Conservation (phyloP, 2,329 filamentous ascomycete genomes). For the Grosmannia huntii region DNA sequence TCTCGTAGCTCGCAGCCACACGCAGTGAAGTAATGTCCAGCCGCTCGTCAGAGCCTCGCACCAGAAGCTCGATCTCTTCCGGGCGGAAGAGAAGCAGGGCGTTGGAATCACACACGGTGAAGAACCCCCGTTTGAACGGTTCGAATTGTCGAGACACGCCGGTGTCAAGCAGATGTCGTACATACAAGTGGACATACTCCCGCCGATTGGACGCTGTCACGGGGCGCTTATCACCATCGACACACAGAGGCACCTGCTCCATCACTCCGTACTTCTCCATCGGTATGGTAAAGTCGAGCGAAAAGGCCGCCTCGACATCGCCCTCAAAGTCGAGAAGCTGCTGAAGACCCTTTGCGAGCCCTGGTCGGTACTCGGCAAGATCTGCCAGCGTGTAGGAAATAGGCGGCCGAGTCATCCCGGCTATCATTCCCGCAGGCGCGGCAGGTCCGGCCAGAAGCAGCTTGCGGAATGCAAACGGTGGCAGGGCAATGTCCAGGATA, state of each 20-base stretch:
- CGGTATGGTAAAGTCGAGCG: conserved; percentile 68
- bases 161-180: conserved; percentile 66
- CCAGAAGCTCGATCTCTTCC: conserved; percentile 80
- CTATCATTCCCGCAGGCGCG: conserved; percentile 34
- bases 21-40: conserved; percentile 66
- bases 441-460: conserved; percentile 65
- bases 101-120: conserved; percentile 80
- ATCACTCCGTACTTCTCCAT: conserved; percentile 63
- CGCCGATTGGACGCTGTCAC: conserved; percentile 76
- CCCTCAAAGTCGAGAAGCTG: conserved; percentile 73
- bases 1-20: conserved; percentile 69
- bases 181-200: conserved; percentile 79
- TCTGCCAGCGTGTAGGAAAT: conserved; percentile 72
- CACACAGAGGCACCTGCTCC: conserved; percentile 55
- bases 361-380: conserved; percentile 67
- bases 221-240: conserved; percentile 56
- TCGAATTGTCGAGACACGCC: conserved; percentile 75
- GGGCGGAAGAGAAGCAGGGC: conserved; percentile 77
- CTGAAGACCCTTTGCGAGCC: conserved; percentile 60
- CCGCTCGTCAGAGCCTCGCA: conserved; percentile 72
- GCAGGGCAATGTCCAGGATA: conserved; percentile 77
- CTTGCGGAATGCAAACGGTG: conserved; percentile 82
- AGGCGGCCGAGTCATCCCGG: conserved; percentile 42
- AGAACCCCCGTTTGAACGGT: conserved; percentile 89
- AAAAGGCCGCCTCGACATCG: conserved; percentile 68